These are phyloP conservation scores for Melaleuca quinquenervia DNA, from an alignment of 345 rosid genomes.

Conservation along the genomic window DNA sequence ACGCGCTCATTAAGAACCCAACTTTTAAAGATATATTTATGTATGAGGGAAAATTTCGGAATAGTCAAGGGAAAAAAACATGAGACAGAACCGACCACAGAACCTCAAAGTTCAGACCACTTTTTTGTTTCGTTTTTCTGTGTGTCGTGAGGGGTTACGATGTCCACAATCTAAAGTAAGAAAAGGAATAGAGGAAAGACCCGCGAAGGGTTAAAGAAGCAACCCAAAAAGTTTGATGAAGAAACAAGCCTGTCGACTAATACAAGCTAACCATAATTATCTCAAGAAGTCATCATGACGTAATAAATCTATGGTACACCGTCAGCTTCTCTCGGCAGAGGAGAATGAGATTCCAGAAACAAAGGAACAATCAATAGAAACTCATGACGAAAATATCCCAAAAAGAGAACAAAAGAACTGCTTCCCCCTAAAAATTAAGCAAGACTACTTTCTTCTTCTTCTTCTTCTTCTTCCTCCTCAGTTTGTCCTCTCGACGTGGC, in stretches of 20 bases:
- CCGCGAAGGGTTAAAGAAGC: neutral
- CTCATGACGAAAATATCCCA: neutral
- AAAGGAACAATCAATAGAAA: neutral
- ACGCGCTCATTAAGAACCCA: neutral
- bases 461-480: slow-evolving; percentile 1
- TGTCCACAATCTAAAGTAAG: neutral
- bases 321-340: neutral
- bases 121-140: no score
- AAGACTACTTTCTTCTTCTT: neutral
- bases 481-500: slow-evolving; percentile 45
- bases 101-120: neutral
- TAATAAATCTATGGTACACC: neutral
- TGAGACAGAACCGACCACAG: neutral
- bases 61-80: neutral
- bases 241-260: neutral
- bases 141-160: no score
- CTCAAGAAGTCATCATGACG: neutral
- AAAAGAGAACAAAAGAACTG: neutral
- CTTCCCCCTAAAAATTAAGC: neutral
- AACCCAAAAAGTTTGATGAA: neutral
- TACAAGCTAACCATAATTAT: neutral
- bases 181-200: neutral
- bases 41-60: neutral
- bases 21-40: neutral
- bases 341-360: neutral